Conservation (phyloP, 2,329 filamentous ascomycete genomes). For the Botrytis medusae region DNA sequence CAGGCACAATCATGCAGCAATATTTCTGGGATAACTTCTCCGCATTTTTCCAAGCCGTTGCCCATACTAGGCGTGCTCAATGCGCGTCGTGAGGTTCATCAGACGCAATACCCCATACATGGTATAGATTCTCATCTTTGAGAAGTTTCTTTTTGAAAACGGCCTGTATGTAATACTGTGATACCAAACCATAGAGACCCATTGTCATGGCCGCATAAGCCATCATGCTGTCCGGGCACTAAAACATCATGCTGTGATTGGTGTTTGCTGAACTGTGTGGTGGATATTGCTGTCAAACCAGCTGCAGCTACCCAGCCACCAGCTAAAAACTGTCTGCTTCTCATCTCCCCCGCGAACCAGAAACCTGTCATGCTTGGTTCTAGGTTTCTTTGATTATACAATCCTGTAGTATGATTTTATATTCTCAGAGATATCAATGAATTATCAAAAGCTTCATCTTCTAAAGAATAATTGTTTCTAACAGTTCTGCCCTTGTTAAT, state of each 20-base stretch:
- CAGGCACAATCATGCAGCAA: not conserved
- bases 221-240: not conserved
- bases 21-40: not conserved
- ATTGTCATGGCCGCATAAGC: constrained; percentile 6
- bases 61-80: not conserved
- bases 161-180: not conserved
- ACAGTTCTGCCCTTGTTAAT: not conserved
- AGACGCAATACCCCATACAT: constrained; percentile 4
- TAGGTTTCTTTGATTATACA: not conserved
- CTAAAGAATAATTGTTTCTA: not conserved
- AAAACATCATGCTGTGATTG: not conserved
- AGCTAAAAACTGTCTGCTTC: constrained; percentile 12
- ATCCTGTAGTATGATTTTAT: not conserved
- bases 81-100: not conserved
- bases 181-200: not conserved
- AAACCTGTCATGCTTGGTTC: constrained; percentile 12
- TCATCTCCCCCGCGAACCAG: constrained; percentile 22
- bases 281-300: constrained; percentile 15
- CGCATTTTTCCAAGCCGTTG: constrained; percentile 1
- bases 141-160: not conserved
- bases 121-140: not conserved
- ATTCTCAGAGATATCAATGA: not conserved
- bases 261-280: not conserved
- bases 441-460: constrained; percentile 22
- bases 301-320: constrained; percentile 22